Conservation (phyloP, 2,329 filamentous ascomycete species). For the Beauveria pseudobassiana region DNA sequence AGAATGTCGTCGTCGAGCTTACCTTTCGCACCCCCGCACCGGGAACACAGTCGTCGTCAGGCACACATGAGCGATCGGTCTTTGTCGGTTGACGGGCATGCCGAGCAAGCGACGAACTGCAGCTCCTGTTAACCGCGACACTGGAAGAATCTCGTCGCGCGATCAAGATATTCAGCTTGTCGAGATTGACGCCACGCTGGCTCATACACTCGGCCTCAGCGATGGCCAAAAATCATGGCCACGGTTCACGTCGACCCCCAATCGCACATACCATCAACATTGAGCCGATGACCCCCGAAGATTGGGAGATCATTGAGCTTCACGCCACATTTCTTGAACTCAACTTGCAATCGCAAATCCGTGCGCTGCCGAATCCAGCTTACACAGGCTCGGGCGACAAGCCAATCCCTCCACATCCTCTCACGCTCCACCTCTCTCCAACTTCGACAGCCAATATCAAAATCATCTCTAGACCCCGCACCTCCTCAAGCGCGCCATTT, state of each 20-base stretch:
- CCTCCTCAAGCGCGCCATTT: constrained; percentile 62
- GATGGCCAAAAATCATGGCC: constrained; percentile 69
- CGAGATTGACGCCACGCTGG: constrained; percentile 83
- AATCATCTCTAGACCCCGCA: constrained; percentile 68
- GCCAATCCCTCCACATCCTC: constrained; percentile 58
- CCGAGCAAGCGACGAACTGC: constrained; percentile 78
- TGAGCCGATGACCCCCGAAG: constrained; percentile 86
- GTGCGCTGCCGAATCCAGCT: constrained; percentile 81
- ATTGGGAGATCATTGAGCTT: constrained; percentile 98
- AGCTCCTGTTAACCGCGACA: constrained; percentile 66
- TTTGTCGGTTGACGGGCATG: constrained; percentile 97
- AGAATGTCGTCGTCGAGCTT: constrained; percentile 95
- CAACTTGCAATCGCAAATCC: constrained; percentile 87
- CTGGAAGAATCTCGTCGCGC: constrained; percentile 47
- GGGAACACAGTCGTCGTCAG: constrained; percentile 35
- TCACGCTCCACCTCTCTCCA: constrained; percentile 88
- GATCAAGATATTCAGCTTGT: constrained; percentile 73
- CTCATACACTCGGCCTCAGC: constrained; percentile 63
- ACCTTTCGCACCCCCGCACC: constrained; percentile 54
- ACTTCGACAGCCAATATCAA: constrained; percentile 92
- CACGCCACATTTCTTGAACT: constrained; percentile 93
- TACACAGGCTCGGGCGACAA: constrained; percentile 47
- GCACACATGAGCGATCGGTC: constrained; percentile 56
- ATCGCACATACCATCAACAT: constrained; percentile 93
- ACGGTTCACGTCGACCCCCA: constrained; percentile 78